These are phyloP conservation scores for Hypsizygus marmoreus DNA, from an alignment of 768 basidiomycete genomes.

Conservation along the genomic window DNA sequence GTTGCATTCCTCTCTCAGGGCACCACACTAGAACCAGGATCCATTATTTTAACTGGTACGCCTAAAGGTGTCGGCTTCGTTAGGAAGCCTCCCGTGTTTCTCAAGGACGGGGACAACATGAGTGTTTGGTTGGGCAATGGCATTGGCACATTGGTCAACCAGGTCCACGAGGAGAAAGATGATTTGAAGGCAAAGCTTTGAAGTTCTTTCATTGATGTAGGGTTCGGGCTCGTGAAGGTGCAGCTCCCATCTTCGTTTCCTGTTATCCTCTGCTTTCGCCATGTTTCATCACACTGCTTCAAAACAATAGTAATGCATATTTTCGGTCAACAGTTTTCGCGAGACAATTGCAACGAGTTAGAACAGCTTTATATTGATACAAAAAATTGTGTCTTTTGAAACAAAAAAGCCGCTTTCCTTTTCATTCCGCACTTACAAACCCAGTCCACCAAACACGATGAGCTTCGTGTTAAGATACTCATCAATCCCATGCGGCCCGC, in stretches of 20 bases:
- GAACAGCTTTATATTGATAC: too few relatives aligned
- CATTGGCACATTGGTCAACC: slow-evolving; percentile 79
- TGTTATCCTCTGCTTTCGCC: too few relatives aligned
- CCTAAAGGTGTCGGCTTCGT: slow-evolving; percentile 84
- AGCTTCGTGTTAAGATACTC: slow-evolving; percentile 86
- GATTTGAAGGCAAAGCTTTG: slow-evolving; percentile 42
- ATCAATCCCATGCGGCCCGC: slow-evolving; percentile 85
- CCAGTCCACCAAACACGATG: slow-evolving; percentile 77
- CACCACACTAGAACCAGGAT: slow-evolving; percentile 80
- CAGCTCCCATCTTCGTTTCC: too few relatives aligned
- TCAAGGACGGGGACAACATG: slow-evolving; percentile 76
- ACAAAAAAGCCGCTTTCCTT: slow-evolving; percentile 2
- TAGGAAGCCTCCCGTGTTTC: slow-evolving; percentile 65
- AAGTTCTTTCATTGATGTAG: slow-evolving; percentile 2
- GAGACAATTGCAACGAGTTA: too few relatives aligned
- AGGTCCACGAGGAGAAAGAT: slow-evolving; percentile 67
- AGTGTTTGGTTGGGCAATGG: slow-evolving; percentile 69
- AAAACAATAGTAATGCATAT: too few relatives aligned
- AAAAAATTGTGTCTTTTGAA: too few relatives aligned
- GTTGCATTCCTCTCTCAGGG: slow-evolving; percentile 82
- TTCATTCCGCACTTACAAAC: slow-evolving; percentile 15
- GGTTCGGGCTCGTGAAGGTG: too few relatives aligned
- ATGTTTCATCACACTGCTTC: too few relatives aligned
- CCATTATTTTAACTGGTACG: slow-evolving; percentile 82
- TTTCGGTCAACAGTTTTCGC: too few relatives aligned